Percentiles rank a stretch among this genome's conserved stretches.
phyloP scores from a whole-genome alignment of 176 grass and related monocot genomes.

The Chrysopogon serrulatus region DNA sequence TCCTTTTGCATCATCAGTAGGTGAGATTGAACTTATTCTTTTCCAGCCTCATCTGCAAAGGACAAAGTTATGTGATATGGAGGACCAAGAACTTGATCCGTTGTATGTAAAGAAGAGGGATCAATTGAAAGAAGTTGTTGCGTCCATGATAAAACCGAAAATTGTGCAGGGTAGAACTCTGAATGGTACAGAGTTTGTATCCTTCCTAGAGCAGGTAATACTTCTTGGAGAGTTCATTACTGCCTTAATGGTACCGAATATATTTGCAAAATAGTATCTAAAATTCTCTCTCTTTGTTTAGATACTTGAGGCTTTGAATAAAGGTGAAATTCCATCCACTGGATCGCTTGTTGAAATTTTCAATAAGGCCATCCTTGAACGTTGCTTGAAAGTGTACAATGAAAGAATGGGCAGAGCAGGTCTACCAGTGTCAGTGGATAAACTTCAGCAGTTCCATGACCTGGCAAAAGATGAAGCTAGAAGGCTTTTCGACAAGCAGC shows the following conservation, averaged over 20 bases:
- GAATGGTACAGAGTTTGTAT: slow-evolving; percentile 87
- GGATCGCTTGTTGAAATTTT: slow-evolving; percentile 92
- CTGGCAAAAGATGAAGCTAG: slow-evolving; percentile 43
- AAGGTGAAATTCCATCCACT: slow-evolving; percentile 95
- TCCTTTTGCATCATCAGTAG: not conserved
- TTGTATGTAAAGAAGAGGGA: slow-evolving; percentile 77
- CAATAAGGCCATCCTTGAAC: slow-evolving; percentile 90
- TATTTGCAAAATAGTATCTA: slow-evolving; percentile 5
- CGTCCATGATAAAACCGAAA: slow-evolving; percentile 80
- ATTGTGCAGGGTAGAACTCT: slow-evolving; percentile 77
- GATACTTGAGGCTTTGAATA: slow-evolving; percentile 93
- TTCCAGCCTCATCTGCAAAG: slow-evolving; percentile 98
- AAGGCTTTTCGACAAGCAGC: slow-evolving; percentile 67
- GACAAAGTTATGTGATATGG: slow-evolving; percentile 90
- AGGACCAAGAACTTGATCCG: slow-evolving; percentile 66
- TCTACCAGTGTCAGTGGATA: slow-evolving; percentile 63
- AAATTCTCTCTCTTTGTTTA: slow-evolving; percentile 26
- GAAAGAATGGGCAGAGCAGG: slow-evolving; percentile 49
- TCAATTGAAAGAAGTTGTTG: slow-evolving; percentile 71
- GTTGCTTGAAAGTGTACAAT: slow-evolving; percentile 74
- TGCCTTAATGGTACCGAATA: not conserved
- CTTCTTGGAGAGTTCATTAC: not conserved
- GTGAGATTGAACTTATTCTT: slow-evolving; percentile 29
- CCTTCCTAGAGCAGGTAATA: slow-evolving; percentile 73
- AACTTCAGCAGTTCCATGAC: slow-evolving; percentile 57